Evolutionary conservation across 208 protist species (phyloP).

Genomic region (Endotrypanum monterogeii): DNA sequence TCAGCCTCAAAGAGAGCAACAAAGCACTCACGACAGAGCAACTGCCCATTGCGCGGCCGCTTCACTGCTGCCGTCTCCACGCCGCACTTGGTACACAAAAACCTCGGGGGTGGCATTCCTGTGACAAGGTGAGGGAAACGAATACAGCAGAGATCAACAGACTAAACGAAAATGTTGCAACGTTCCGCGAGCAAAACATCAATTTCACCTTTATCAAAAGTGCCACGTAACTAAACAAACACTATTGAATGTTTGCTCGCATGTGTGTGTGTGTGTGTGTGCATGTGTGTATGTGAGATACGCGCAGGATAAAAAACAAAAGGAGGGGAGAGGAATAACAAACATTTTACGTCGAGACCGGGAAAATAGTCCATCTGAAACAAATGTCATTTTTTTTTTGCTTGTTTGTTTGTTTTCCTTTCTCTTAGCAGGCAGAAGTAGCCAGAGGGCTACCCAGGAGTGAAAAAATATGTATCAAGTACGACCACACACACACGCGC

Average conservation of each 20-base stretch:
- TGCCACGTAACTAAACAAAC: background rate
- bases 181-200: background rate
- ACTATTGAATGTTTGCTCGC: background rate
- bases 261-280: background rate
- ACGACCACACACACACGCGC: background rate
- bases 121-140: background rate
- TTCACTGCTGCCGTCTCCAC: conserved; percentile 71
- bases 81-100: conserved; percentile 60
- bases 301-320: background rate
- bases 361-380: too few relatives aligned
- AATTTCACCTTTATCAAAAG: background rate
- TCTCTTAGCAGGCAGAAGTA: background rate
- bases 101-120: conserved; percentile 32
- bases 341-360: too few relatives aligned
- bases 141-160: background rate
- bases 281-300: background rate
- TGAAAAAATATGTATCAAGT: background rate
- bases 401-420: too few relatives aligned
- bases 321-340: background rate
- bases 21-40: conserved; percentile 96
- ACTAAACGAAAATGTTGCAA: background rate
- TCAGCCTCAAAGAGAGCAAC: conserved; percentile 94
- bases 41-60: conserved; percentile 86
- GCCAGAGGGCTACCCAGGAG: background rate
- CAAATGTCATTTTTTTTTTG: background rate